Evolutionary conservation across 2,329 filamentous ascomycete species (phyloP).

Genomic region (Neoscytalidium dimidiatum): DNA sequence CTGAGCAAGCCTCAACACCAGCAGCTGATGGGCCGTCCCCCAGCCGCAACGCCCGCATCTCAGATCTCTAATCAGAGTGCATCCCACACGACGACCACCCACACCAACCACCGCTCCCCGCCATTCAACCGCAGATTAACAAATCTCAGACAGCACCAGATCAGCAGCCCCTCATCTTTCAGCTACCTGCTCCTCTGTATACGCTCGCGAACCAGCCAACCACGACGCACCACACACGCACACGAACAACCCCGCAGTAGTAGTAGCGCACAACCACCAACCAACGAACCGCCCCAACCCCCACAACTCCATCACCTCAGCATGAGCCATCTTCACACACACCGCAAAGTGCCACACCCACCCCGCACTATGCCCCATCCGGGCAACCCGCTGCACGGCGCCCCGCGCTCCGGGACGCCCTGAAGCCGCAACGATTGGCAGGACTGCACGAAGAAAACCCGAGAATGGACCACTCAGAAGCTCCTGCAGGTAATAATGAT

Average conservation of each 20-base stretch:
- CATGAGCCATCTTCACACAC: not conserved
- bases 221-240: not conserved
- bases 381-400: constrained; percentile 5
- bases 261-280: not conserved
- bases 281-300: not conserved
- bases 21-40: not conserved
- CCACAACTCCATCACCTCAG: not conserved
- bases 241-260: not conserved
- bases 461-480: too few species aligned
- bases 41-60: not conserved
- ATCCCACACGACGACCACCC: not conserved
- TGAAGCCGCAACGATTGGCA: not conserved
- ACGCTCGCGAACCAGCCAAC: not conserved
- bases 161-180: not conserved
- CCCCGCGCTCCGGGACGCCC: not conserved
- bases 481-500: too few species aligned
- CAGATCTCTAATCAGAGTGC: not conserved
- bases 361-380: constrained; percentile 3
- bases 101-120: not conserved
- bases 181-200: not conserved
- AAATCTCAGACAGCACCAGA: not conserved
- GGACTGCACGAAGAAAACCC: not conserved
- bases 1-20: constrained; percentile 17
- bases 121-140: not conserved
- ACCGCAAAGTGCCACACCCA: constrained; percentile 12